Percentiles rank a stretch among this genome's conserved stretches.
These are phyloP conservation scores for Rhodomyrtus psidioides DNA, from an alignment of 441 rosid species.

Conservation along the genomic window DNA sequence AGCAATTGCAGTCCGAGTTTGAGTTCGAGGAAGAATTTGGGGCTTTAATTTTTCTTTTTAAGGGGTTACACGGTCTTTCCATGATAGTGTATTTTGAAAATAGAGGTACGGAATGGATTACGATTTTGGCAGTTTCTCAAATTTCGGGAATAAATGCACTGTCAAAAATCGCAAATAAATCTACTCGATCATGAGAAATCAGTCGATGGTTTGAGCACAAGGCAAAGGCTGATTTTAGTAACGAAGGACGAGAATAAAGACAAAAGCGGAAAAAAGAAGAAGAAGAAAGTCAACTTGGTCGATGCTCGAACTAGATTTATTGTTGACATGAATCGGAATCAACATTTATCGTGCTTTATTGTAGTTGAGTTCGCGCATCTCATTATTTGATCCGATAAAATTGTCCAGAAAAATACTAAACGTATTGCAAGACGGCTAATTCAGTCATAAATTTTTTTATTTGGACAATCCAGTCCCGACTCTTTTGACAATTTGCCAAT, in stretches of 20 bases:
- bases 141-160: neutral
- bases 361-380: no score
- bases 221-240: no score
- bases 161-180: neutral
- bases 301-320: no score
- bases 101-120: neutral
- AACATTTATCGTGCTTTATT: no score
- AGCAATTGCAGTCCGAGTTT: neutral
- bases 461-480: fast-evolving
- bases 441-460: fast-evolving
- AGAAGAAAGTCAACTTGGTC: no score
- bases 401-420: fast-evolving
- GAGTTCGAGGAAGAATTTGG: neutral
- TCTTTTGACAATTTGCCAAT: neutral
- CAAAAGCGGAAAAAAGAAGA: no score
- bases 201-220: no score
- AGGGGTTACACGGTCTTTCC: neutral
- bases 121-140: neutral
- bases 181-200: neutral
- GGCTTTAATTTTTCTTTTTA: neutral
- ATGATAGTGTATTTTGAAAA: neutral
- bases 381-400: neutral
- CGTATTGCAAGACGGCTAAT: neutral
- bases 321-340: no score
- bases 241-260: no score